Evolutionary conservation across 768 basidiomycete species (phyloP).

Genomic region (Neoboletus brunneissimus): DNA sequence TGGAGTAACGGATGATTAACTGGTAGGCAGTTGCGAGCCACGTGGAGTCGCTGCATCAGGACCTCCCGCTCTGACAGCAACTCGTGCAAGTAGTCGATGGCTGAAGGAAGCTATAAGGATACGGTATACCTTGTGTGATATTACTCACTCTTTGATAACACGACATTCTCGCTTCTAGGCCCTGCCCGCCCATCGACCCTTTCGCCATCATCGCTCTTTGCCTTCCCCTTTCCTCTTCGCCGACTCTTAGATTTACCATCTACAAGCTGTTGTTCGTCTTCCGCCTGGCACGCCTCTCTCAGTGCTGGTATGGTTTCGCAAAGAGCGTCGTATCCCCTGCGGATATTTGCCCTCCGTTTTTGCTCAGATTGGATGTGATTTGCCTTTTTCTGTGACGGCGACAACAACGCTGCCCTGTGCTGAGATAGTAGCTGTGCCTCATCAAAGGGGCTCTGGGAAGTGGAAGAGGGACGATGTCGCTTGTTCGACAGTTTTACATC

Average conservation of each 20-base stretch:
- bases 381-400: slow-evolving; percentile 84
- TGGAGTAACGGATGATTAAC: slow-evolving; percentile 56
- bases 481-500: slow-evolving; percentile 31
- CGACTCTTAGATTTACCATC: slow-evolving; percentile 37
- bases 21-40: slow-evolving; percentile 55
- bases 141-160: slow-evolving; percentile 77
- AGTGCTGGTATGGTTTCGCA: slow-evolving; percentile 82
- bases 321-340: slow-evolving; percentile 83
- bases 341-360: slow-evolving; percentile 88
- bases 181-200: slow-evolving; percentile 82
- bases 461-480: slow-evolving; percentile 30
- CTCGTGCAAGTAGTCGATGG: slow-evolving; percentile 79
- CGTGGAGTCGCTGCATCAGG: slow-evolving; percentile 57
- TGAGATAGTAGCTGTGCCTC: slow-evolving; percentile 14
- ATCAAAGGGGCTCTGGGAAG: slow-evolving; percentile 8
- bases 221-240: slow-evolving; percentile 37
- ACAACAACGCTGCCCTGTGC: slow-evolving; percentile 45
- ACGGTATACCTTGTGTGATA: neutral
- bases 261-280: slow-evolving; percentile 52
- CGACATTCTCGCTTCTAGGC: slow-evolving; percentile 87
- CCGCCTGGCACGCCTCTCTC: slow-evolving; percentile 73
- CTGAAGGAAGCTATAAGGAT: slow-evolving; percentile 37
- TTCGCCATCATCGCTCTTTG: slow-evolving; percentile 51
- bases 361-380: slow-evolving; percentile 95
- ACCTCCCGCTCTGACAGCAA: slow-evolving; percentile 58